Base-by-base conservation (phyloP, 164 flowering plant species). In the Tinospora cordifolia region DNA sequence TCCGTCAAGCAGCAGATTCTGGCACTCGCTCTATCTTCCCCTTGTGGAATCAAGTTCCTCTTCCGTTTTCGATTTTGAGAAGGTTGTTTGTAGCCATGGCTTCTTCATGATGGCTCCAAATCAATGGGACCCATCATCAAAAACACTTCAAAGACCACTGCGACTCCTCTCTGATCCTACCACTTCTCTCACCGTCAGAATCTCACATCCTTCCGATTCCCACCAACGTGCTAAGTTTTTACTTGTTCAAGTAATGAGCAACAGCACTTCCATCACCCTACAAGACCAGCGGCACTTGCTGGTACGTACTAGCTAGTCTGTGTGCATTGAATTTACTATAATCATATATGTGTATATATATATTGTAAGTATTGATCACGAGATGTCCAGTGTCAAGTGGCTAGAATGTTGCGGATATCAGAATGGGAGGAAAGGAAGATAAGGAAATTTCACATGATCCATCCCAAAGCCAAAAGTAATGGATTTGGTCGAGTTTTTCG, bases 401-500 rank as follows among this genome's bases (percentile, higher is more conserved):
- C 62, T 25, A 65, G 88, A 40, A 87, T 87, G 90, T 72, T 87
- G 79, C 69, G 86, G 25, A 40, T 87, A 63, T 77, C 85, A 0
- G 79, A 80, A 1, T 62, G 5, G 2, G 86, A 85, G 0, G 81
- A 83, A 49, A 73, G 22, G 46, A 73, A 36, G 15, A 74, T 80
- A 62, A 69, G 44, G 58, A 83, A 73, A 65, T 87, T 84, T 54
- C 84, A 78, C 19, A 68, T 69, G 57, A 65, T 87, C 39, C 74
- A 78, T 25, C 65, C 44, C 19, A 77, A 71, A 64, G 78, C 80
- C 21, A 73, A 74, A 38, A 38, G 59, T 26, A 78, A 46, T 47
- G 80, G 85, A 0, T 85, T 87, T 69, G 88, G 89, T 24, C 78
- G 91, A 17, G 74, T 85, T 54, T 85, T 87, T 26, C 71, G 91